These are phyloP conservation scores for Ceriops zippeliana DNA, from an alignment of 345 rosid genomes.

Conservation along the genomic window DNA sequence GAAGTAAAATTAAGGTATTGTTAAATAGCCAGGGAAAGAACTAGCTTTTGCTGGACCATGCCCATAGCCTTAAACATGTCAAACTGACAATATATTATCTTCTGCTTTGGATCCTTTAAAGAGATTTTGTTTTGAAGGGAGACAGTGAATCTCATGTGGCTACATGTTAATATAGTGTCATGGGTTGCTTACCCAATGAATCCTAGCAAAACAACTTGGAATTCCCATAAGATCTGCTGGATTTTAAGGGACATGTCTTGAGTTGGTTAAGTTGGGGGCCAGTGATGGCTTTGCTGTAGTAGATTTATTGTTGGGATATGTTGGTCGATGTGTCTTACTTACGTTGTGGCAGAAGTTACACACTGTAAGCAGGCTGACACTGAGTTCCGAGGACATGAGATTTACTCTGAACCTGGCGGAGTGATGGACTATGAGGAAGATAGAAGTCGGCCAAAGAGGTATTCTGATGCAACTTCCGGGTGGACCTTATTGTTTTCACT, in stretches of 20 bases:
- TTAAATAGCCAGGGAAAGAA: too few relatives aligned
- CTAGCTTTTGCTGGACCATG: too few relatives aligned
- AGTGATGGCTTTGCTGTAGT: neutral
- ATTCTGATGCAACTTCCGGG: conserved; percentile 9
- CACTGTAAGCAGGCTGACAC: conserved; percentile 89
- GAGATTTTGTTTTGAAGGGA: too few relatives aligned
- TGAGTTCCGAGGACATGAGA: conserved; percentile 79
- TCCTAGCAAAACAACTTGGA: neutral
- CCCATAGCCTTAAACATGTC: too few relatives aligned
- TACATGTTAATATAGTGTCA: too few relatives aligned
- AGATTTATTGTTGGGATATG: conserved; percentile 37
- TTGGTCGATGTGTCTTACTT: conserved; percentile 96
- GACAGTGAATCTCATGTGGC: too few relatives aligned
- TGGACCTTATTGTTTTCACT: neutral
- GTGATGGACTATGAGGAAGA: conserved; percentile 98
- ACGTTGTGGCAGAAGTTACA: conserved; percentile 98
- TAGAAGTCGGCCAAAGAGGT: conserved; percentile 92
- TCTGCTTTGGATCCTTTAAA: too few relatives aligned
- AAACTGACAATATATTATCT: too few relatives aligned
- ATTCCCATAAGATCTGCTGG: neutral
- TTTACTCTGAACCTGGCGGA: conserved; percentile 93
- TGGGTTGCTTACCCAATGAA: neutral
- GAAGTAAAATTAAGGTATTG: too few relatives aligned
- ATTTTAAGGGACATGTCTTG: neutral
- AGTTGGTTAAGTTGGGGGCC: neutral